Percentiles rank a stretch among this genome's conserved stretches.
These are phyloP conservation scores for Russula griseocarnosa DNA, from an alignment of 768 basidiomycete species.

Conservation along the genomic window DNA sequence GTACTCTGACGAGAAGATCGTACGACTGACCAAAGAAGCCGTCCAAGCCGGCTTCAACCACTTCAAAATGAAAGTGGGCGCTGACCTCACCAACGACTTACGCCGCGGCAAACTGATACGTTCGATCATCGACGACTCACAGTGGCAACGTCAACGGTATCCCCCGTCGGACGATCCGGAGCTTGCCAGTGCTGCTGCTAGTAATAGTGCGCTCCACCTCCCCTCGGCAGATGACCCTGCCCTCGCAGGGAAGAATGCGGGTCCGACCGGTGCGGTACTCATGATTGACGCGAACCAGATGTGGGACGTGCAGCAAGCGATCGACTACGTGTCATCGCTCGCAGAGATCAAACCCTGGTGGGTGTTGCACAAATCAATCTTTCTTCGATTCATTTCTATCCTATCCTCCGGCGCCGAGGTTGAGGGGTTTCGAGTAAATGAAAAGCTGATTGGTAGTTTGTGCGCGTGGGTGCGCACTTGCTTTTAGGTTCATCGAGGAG, in stretches of 20 bases:
- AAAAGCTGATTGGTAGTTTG: not conserved
- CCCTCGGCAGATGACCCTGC: slow-evolving; percentile 47
- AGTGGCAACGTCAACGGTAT: slow-evolving; percentile 38
- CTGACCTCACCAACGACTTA: slow-evolving; percentile 73
- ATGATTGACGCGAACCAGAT: slow-evolving; percentile 99
- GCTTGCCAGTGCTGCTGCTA: slow-evolving; percentile 29
- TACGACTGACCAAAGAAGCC: slow-evolving; percentile 80
- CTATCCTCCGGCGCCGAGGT: slow-evolving; percentile 39
- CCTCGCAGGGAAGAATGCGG: slow-evolving; percentile 85
- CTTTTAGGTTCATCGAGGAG: slow-evolving; percentile 82
- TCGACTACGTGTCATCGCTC: slow-evolving; percentile 83
- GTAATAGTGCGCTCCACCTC: slow-evolving; percentile 44
- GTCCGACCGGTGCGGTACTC: slow-evolving; percentile 87
- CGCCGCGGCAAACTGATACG: slow-evolving; percentile 86
- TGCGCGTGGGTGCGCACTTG: slow-evolving; percentile 32
- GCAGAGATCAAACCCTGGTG: slow-evolving; percentile 84
- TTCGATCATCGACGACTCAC: slow-evolving; percentile 91
- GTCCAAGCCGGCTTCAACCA: slow-evolving; percentile 89
- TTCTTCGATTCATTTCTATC: not conserved
- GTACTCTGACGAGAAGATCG: slow-evolving; percentile 90
- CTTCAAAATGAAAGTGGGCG: slow-evolving; percentile 99
- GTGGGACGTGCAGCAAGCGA: slow-evolving; percentile 90
- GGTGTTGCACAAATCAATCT: slow-evolving; percentile 15
- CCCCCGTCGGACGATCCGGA: slow-evolving; percentile 61
- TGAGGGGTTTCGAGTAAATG: not conserved